Evolutionary conservation across 257 asterid species (phyloP).

Genomic region (Datura wrightii): DNA sequence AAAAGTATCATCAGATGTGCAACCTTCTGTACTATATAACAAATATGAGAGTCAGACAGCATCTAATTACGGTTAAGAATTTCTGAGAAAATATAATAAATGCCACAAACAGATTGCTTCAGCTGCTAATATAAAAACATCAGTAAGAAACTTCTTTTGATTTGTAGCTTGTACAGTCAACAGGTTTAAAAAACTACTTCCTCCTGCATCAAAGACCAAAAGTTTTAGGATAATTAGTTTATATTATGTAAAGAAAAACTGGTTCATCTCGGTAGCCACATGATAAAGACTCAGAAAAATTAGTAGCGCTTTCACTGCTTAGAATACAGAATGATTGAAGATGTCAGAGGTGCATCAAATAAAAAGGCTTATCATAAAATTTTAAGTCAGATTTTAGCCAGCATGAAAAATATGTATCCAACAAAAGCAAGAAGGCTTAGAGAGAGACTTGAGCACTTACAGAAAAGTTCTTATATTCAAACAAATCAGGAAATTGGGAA

Average conservation of each 20-base stretch:
- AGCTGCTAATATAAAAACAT: not conserved
- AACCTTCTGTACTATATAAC: not conserved
- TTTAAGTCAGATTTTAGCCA: conserved; percentile 16
- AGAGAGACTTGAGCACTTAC: conserved; percentile 56
- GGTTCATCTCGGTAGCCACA: conserved; percentile 15
- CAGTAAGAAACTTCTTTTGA: not conserved
- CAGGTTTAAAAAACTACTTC: not conserved
- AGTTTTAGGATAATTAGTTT: not conserved
- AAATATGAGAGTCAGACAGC: not conserved
- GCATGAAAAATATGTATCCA: not conserved
- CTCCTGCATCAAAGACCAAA: not conserved
- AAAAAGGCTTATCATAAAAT: not conserved
- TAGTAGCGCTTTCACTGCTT: conserved; percentile 12
- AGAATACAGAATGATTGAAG: not conserved
- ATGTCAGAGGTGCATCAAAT: not conserved
- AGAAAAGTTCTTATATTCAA: conserved; percentile 79
- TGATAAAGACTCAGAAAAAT: not conserved
- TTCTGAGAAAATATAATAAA: not conserved
- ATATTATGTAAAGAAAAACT: not conserved
- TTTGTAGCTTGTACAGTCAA: not conserved
- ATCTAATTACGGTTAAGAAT: not conserved
- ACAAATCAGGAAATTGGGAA: conserved; percentile 86
- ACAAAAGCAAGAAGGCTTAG: not conserved
- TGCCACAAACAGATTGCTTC: not conserved
- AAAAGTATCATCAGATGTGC: conserved; percentile 33